Base-by-base conservation (phyloP, 2,329 filamentous ascomycete genomes). In the Coniella vitis region DNA sequence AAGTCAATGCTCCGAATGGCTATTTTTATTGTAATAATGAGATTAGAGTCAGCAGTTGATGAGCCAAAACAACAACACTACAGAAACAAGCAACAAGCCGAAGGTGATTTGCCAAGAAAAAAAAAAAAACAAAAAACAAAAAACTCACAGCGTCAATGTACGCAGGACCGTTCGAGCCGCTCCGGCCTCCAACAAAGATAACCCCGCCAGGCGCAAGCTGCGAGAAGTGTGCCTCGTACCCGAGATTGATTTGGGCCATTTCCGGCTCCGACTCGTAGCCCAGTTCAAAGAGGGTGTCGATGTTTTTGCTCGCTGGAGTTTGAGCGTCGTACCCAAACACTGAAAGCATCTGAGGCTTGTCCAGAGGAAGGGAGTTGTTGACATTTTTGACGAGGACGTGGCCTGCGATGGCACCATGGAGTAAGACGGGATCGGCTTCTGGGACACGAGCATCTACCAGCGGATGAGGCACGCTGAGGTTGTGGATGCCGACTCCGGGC, bases 321-420 rank as follows among this genome's bases (percentile, higher is more conserved):
- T 69, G 69, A 4, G 89, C 89, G 77, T 87, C 69, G 72, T 81
- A 70, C 57, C 85, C 67, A 69, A 81, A 73, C 60, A 84, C 64
- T 58, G 79, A 74, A 69, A 84, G 55, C 63, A 78, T 72, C 46
- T 68, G 65, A 5, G 70, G 81, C 48, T 72, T 71, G 47, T 73
- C 76, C 45, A 91, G 72, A 0, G 87, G 87, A 7, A 91, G 68
- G 0, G 74, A 69, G 7, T 72, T 71, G 39, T 75, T 72, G 3
- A 68, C 68, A 63, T 94, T 93, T 71, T 94, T 94, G 46, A 94
- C 71, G 1, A 94, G 72, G 21, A 90, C 85, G 44, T 85, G 87
- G 4, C 80, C 77, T 7, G 78, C 71, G n/a, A 79, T 69, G 0
- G 78, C 78, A 1, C 75, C 74, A 43, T 77, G 68, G 10, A 80